These are phyloP conservation scores for Chaetoscypha palmicola DNA, from an alignment of 2,329 filamentous ascomycete species.

Conservation along the genomic window DNA sequence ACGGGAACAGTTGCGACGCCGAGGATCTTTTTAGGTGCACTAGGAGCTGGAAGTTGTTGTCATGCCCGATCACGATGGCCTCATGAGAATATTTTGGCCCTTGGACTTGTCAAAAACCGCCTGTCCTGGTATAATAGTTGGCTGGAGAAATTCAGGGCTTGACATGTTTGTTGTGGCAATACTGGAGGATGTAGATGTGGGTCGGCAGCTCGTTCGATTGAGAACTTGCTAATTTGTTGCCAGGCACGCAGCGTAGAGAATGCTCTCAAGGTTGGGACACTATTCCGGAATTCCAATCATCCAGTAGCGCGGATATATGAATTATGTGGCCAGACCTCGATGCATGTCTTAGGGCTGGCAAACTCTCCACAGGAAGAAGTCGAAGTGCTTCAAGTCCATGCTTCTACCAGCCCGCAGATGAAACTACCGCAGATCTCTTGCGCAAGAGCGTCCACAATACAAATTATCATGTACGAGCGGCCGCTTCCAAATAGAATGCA, in stretches of 20 bases:
- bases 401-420: slow-evolving; percentile 44
- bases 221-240: slow-evolving; percentile 21
- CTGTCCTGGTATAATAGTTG: slow-evolving; percentile 78
- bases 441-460: slow-evolving; percentile 63
- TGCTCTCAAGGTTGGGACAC: slow-evolving; percentile 73
- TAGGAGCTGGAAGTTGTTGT: slow-evolving; percentile 32
- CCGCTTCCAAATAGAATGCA: slow-evolving; percentile 87
- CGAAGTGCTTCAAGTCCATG: slow-evolving; percentile 64
- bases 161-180: slow-evolving; percentile 89
- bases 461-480: slow-evolving; percentile 83
- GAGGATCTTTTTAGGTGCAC: slow-evolving; percentile 75
- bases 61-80: slow-evolving; percentile 71
- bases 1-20: slow-evolving; percentile 85
- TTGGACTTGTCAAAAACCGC: slow-evolving; percentile 69
- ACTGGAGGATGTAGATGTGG: slow-evolving; percentile 82
- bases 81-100: slow-evolving; percentile 99
- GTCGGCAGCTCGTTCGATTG: slow-evolving; percentile 28
- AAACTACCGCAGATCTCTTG: slow-evolving; percentile 68
- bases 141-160: slow-evolving; percentile 87
- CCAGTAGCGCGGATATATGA: slow-evolving; percentile 74
- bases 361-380: slow-evolving; percentile 55
- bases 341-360: slow-evolving; percentile 79
- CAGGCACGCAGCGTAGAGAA: slow-evolving; percentile 67
- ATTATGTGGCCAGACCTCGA: slow-evolving; percentile 71
- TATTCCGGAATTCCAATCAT: slow-evolving; percentile 77